Base-by-base conservation (phyloP, 2,329 filamentous ascomycete species). In the Botrytis squamosa region DNA sequence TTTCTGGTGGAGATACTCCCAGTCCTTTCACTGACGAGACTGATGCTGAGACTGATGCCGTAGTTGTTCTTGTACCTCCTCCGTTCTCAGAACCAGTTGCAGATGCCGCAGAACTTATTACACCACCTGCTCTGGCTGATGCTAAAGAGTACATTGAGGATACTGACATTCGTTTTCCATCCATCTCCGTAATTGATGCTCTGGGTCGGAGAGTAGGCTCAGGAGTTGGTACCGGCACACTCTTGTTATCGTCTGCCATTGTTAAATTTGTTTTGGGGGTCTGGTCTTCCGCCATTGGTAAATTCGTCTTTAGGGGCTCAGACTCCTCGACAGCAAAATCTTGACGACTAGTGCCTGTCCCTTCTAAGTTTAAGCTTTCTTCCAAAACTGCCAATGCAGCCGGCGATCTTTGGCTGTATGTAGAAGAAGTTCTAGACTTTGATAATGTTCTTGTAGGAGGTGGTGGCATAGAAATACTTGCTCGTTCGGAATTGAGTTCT, bases 81-180 rank as follows among this genome's bases (percentile, higher is more conserved):
- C 78, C 77, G 68, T 73, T 75, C n/a, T 91, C 88, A 71, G 88
- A 88, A 33, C 86, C 86, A 80, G 85, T 85, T 33, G 83, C 83
- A 70, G 88, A 89, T 29, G 84, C 84, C 46, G 86, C 84, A 29
- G 87, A 86, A 75, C 86, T 87, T 73, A 84, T 81, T 42, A 85
- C 84, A 64, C 87, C 87, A 71, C 80, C 79, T 57, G 79, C 79
- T 73, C 80, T 76, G 7, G 85, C 88, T 9, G 91, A 92, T 63
- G 88, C 88, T 38, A 92, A 83, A 46, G 92, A 93, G 80, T 92
- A 92, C 69, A 93, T 84, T 0, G 92, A 95, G 12, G 91, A 93
- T 74, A 91, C 87, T 38, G 92, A 94, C 80, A 92, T 85, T 69
- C 92, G 89, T 79, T 93, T 92, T 63, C 85, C 85, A 57, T 91